Conservation (phyloP, 2,329 filamentous ascomycete species). For the Beauveria australis region DNA sequence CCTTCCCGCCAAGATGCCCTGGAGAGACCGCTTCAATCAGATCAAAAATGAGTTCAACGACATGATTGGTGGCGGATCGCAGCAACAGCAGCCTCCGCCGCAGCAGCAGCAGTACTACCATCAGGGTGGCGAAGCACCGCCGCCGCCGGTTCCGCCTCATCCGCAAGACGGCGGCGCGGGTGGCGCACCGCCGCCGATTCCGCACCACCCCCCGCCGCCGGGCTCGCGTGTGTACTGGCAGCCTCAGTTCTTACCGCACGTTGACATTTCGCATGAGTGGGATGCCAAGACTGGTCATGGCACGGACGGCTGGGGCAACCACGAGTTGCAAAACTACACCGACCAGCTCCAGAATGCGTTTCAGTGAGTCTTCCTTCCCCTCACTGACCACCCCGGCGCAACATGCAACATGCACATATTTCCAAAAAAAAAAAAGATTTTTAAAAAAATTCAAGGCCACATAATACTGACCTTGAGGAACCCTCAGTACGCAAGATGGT, state of each 20-base stretch:
- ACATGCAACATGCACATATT: no score
- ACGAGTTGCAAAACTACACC: slow-evolving; percentile 52
- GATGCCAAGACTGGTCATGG: slow-evolving; percentile 46
- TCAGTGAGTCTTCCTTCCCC: slow-evolving; percentile 27
- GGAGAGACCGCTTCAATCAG: slow-evolving; percentile 30
- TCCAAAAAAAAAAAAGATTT: neutral
- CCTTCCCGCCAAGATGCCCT: slow-evolving; percentile 20
- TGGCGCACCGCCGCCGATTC: slow-evolving; percentile 12
- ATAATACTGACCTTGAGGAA: neutral
- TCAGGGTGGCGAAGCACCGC: neutral
- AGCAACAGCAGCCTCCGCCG: slow-evolving; percentile 18
- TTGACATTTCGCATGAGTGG: slow-evolving; percentile 42
- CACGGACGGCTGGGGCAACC: slow-evolving; percentile 54
- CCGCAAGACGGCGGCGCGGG: neutral
- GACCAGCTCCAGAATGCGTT: slow-evolving; percentile 42
- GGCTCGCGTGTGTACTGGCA: slow-evolving; percentile 38
- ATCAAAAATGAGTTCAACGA: slow-evolving; percentile 31
- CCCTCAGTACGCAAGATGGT: slow-evolving; percentile 33
- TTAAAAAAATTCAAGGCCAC: neutral
- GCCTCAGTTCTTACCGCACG: slow-evolving; percentile 38
- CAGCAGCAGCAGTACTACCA: slow-evolving; percentile 15
- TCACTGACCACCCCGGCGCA: no score
- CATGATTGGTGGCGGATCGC: slow-evolving; percentile 20
- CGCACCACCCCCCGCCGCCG: slow-evolving; percentile 12
- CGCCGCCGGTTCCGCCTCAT: slow-evolving; percentile 13